phyloP scores from a whole-genome alignment of 2,329 filamentous ascomycete genomes.

The Mollisiaceae sp. region DNA sequence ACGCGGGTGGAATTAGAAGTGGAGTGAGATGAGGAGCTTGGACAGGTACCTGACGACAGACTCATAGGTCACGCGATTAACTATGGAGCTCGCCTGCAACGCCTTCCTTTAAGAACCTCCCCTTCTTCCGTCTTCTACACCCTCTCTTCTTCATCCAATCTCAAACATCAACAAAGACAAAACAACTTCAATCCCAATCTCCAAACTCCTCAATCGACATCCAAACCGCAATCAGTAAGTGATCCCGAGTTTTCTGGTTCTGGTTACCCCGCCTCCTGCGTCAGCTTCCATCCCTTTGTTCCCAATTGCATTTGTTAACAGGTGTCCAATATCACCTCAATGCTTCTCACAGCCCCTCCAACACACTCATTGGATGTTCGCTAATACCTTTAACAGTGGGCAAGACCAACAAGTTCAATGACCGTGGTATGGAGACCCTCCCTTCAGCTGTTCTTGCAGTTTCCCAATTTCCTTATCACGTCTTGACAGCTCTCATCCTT shows the following conservation, averaged over 20 bases:
- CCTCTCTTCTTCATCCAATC: constrained; percentile 22
- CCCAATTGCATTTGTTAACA: constrained; percentile 4
- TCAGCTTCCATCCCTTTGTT: constrained; percentile 23
- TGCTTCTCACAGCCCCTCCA: constrained; percentile 1
- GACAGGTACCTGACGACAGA: constrained; percentile 7
- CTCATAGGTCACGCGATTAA: constrained; percentile 18
- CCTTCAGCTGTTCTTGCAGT: background rate
- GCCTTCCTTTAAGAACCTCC: constrained; percentile 13
- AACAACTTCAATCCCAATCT: constrained; percentile 20
- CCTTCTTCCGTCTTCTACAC: constrained; percentile 14
- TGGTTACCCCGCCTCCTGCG: constrained; percentile 29
- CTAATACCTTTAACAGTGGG: constrained; percentile 70
- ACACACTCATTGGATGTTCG: constrained; percentile 10
- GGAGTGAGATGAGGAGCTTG: constrained; percentile 1
- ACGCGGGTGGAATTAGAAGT: constrained; percentile 14
- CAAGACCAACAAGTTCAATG: constrained; percentile 94
- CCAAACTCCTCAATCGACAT: constrained; percentile 18
- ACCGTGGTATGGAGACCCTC: constrained; percentile 57
- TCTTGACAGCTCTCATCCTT: background rate
- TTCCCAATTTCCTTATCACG: background rate
- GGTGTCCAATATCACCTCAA: constrained; percentile 25
- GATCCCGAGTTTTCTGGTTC: constrained; percentile 14
- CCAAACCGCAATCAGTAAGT: constrained; percentile 38
- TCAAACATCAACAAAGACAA: constrained; percentile 20
- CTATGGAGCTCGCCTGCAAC: constrained; percentile 10